These are phyloP conservation scores for Straminergon stramineum DNA, from an alignment of 225 moss, liverwort and hornwort species.

Conservation along the genomic window DNA sequence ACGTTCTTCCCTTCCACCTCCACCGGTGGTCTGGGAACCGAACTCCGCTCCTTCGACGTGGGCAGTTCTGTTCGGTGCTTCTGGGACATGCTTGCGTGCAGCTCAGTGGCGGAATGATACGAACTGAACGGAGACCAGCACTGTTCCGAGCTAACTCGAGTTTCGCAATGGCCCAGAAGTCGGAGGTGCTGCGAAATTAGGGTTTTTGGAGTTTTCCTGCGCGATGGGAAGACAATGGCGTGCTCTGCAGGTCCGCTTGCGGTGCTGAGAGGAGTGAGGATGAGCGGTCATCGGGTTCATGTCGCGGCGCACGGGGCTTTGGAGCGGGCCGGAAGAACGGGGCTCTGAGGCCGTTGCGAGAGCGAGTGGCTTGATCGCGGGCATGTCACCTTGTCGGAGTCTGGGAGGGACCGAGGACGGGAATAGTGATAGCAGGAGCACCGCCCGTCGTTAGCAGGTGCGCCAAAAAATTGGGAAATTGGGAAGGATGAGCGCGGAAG, in stretches of 20 bases:
- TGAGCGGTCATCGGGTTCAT: not conserved
- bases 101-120: not conserved
- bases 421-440: not conserved
- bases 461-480: not conserved
- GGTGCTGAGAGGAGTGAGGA: not conserved
- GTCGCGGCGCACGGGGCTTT: not conserved
- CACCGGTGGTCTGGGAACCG: conserved; percentile 4
- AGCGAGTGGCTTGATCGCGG: not conserved
- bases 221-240: not conserved
- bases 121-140: not conserved
- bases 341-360: not conserved
- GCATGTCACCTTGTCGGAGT: not conserved
- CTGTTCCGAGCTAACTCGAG: not conserved
- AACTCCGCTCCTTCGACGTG: not conserved
- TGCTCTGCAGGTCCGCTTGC: not conserved
- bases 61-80: not conserved
- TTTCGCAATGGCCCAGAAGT: not conserved
- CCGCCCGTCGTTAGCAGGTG: not conserved
- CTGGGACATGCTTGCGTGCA: not conserved
- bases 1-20: not conserved
- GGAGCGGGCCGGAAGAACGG: not conserved
- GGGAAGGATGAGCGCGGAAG: conserved; percentile 66
- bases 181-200: not conserved
- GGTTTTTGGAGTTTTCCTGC: not conserved
- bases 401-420: not conserved